These are phyloP conservation scores for Chaetomium olivaceum DNA, from an alignment of 2,329 filamentous ascomycete species.

Conservation along the genomic window DNA sequence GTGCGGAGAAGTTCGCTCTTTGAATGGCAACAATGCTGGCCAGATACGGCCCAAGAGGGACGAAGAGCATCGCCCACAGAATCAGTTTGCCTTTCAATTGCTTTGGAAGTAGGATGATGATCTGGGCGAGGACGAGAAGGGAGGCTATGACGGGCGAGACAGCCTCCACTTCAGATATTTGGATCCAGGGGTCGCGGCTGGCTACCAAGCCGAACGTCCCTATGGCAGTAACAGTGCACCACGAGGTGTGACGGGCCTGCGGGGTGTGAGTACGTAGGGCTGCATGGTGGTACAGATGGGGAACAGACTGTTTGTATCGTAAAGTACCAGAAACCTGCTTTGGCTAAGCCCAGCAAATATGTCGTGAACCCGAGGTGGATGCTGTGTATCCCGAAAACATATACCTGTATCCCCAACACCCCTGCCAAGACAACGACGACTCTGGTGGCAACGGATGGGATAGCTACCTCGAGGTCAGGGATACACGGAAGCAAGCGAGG, in stretches of 20 bases:
- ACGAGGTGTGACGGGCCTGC: slow-evolving; percentile 39
- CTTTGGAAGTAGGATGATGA: slow-evolving; percentile 37
- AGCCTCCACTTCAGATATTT: slow-evolving; percentile 35
- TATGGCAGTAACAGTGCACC: slow-evolving; percentile 36
- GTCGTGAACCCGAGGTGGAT: slow-evolving; percentile 21
- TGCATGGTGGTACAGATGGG: background rate
- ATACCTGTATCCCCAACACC: slow-evolving; percentile 26
- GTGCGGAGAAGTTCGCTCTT: slow-evolving; percentile 18
- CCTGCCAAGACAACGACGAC: slow-evolving; percentile 27
- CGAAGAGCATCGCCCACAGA: slow-evolving; percentile 39
- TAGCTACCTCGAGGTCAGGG: slow-evolving; percentile 38
- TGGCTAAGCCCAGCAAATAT: slow-evolving; percentile 34
- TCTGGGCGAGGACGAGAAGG: slow-evolving; percentile 38
- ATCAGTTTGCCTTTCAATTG: slow-evolving; percentile 31
- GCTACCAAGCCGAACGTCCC: slow-evolving; percentile 40
- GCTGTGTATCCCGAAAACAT: slow-evolving; percentile 33
- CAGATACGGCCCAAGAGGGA: slow-evolving; percentile 39
- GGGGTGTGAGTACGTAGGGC: background rate
- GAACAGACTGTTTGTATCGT: slow-evolving; percentile 37
- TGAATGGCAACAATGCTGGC: slow-evolving; percentile 35
- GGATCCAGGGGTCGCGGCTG: slow-evolving; percentile 34
- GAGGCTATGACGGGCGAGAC: slow-evolving; percentile 36
- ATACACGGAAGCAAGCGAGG: slow-evolving; percentile 25
- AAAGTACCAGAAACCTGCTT: slow-evolving; percentile 42
- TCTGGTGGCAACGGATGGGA: slow-evolving; percentile 33